Conservation (phyloP, 192 early-diverging fungal species). For the Backusella macrospora region DNA sequence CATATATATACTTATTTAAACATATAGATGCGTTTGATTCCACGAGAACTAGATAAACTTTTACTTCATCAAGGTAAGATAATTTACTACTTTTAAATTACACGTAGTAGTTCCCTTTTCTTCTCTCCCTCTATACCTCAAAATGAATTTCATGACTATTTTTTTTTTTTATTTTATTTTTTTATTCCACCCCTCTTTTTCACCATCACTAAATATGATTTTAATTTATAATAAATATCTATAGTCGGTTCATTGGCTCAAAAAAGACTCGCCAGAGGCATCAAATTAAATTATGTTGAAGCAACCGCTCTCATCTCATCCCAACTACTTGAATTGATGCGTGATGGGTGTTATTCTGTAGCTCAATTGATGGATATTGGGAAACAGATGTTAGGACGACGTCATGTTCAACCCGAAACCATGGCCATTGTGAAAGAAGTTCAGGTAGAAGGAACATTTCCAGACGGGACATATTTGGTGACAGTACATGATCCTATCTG, state of each 20-base stretch:
- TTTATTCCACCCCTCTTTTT: background rate
- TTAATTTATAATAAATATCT: background rate
- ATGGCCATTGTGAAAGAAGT: slow-evolving; percentile 73
- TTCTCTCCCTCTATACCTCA: too few species aligned
- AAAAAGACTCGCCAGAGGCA: slow-evolving; percentile 83
- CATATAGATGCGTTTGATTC: slow-evolving; percentile 73
- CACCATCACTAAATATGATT: background rate
- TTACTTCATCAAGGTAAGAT: slow-evolving; percentile 66
- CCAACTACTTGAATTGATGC: slow-evolving; percentile 83
- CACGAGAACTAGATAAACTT: slow-evolving; percentile 93
- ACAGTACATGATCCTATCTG: slow-evolving; percentile 91
- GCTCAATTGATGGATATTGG: slow-evolving; percentile 87
- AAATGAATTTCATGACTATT: too few species aligned
- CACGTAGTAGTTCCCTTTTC: background rate
- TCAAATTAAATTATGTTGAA: slow-evolving; percentile 86
- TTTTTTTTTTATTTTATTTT: background rate
- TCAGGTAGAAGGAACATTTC: slow-evolving; percentile 89
- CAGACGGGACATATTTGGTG: slow-evolving; percentile 90
- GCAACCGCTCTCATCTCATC: slow-evolving; percentile 84
- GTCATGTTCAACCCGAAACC: slow-evolving; percentile 80
- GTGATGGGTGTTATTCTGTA: slow-evolving; percentile 86
- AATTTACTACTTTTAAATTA: background rate
- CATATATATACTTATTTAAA: background rate
- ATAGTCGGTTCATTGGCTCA: slow-evolving; percentile 84
- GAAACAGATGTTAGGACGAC: slow-evolving; percentile 80